phyloP scores from a whole-genome alignment of 192 early-diverging fungal genomes.

The Coemansia asiatica region DNA sequence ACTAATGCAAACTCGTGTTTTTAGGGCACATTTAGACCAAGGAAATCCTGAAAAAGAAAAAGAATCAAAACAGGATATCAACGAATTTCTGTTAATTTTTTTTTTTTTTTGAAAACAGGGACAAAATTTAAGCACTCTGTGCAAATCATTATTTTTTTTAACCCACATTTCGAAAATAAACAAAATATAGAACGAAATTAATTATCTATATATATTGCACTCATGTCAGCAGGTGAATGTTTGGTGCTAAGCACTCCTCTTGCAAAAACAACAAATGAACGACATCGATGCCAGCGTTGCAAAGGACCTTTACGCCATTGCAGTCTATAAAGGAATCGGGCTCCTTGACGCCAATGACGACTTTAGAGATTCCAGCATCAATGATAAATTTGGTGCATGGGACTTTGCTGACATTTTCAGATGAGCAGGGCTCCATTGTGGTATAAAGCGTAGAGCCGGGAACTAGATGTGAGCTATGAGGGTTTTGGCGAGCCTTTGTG shows the following conservation, averaged over 20 bases:
- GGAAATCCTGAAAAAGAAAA: not conserved
- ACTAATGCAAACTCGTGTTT: no score
- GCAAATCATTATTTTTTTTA: not conserved
- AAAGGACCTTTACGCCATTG: slow-evolving; percentile 67
- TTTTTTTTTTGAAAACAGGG: slow-evolving; percentile 1
- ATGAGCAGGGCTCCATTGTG: slow-evolving; percentile 96
- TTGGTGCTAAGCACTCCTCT: slow-evolving; percentile 72
- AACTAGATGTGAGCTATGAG: slow-evolving; percentile 3
- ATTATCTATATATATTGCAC: not conserved
- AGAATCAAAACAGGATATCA: not conserved
- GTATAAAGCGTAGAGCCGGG: slow-evolving; percentile 77
- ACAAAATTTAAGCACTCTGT: not conserved
- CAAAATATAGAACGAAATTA: not conserved
- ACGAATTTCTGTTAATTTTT: no score
- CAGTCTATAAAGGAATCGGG: slow-evolving; percentile 85
- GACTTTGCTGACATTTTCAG: slow-evolving; percentile 67
- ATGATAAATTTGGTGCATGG: slow-evolving; percentile 79
- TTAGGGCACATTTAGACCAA: no score
- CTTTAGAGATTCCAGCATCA: slow-evolving; percentile 63
- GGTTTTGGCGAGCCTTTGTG: slow-evolving; percentile 17
- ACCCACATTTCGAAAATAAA: not conserved
- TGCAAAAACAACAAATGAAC: slow-evolving; percentile 68
- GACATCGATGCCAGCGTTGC: slow-evolving; percentile 73
- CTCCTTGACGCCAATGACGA: slow-evolving; percentile 87
- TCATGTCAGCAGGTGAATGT: slow-evolving; percentile 58